Base-by-base conservation (phyloP, 768 basidiomycete species). In the Neoboletus brunneissimus region DNA sequence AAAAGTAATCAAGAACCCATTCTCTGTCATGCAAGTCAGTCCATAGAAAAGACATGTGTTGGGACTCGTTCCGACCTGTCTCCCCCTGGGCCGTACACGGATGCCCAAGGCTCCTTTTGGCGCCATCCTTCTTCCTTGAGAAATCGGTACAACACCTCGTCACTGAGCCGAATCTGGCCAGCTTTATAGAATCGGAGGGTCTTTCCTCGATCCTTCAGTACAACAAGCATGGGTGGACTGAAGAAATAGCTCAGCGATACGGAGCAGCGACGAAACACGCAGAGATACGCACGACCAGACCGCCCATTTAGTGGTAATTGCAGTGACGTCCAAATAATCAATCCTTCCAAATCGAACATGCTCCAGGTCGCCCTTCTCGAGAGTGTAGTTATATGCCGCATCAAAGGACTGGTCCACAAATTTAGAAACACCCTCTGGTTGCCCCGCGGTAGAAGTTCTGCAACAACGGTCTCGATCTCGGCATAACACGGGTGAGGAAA, bases 271-370 rank as follows among this genome's bases (percentile, higher is more conserved):
- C 0, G 50, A 60, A 40, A 38, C 18, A 49, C 4, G 13, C 6
- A 16, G 35, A 61, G 35, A 61, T 27, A 80, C 85, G 56, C 68
- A 94, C 94, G 82, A 81, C 90, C 91, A 94, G 47, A 95, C 70
- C 35, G 70, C 76, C 94, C 94, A 96, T 66, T 88, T 88, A 2
- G 91, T 92, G 54, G 92, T 94, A 54, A 94, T 71, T 51, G 78
- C 73, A 4, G 90, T 93, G 59, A 94, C 92, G 58, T 87, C 86
- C 60, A 93, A 74, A 71, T 94, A 96, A 75, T 95, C 91, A 55
- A 96, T 84, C 58, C 94, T 84, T 49, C 84, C 94, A 81, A 88
- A 95, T 55, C 82, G 85, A 54, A 94, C 81, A 65, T 90, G 69
- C 4, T 84, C 84, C 18, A 91, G 72, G 67, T 88, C 89, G 11